These are phyloP conservation scores for Geoglossum glabrum DNA, from an alignment of 495 filamentous ascomycete species.

Conservation along the genomic window DNA sequence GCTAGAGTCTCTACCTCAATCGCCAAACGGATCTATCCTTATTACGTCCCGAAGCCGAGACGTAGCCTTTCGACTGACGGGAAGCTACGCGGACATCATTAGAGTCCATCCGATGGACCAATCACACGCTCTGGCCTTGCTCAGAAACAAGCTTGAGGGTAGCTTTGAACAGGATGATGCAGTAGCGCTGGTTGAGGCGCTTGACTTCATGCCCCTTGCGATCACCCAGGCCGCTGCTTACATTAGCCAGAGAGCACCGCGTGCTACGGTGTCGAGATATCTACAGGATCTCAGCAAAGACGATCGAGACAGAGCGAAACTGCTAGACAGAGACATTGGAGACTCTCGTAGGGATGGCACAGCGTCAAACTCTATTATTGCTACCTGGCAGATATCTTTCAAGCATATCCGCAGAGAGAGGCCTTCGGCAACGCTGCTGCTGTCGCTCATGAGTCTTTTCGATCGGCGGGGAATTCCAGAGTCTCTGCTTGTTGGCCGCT, in stretches of 20 bases:
- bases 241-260: neutral
- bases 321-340: constrained; percentile 19
- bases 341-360: constrained; percentile 22
- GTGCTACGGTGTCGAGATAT: neutral
- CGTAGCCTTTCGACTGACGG: neutral
- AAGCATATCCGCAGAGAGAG: constrained; percentile 17
- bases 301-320: constrained; percentile 4
- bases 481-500: neutral
- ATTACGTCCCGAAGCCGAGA: neutral
- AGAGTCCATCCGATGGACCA: neutral
- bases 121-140: neutral
- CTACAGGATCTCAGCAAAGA: neutral
- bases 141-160: neutral
- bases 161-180: neutral
- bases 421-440: constrained; percentile 16
- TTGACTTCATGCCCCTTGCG: neutral
- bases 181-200: neutral
- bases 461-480: constrained; percentile 15
- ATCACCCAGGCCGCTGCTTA: neutral
- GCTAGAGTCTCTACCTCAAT: neutral
- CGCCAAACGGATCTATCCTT: neutral
- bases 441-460: constrained; percentile 26
- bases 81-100: neutral
- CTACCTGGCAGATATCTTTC: constrained; percentile 30
- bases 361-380: constrained; percentile 24